Conservation (phyloP, 192 early-diverging fungal species). For the Linnemannia elongata region DNA sequence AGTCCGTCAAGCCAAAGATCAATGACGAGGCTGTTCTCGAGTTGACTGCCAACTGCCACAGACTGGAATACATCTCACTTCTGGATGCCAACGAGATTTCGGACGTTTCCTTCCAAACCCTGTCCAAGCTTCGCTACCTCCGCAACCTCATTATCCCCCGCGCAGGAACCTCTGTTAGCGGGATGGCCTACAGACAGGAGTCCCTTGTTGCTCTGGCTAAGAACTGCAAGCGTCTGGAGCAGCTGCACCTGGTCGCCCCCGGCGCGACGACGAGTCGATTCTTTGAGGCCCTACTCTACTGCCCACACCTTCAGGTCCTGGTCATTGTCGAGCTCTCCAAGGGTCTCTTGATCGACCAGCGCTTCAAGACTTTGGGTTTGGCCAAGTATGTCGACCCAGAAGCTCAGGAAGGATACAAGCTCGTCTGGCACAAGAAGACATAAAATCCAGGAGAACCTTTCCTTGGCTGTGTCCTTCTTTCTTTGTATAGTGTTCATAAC, state of each 20-base stretch:
- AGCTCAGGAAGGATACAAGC: conserved; percentile 40
- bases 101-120: conserved; percentile 48
- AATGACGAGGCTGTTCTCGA: conserved; percentile 50
- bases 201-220: conserved; percentile 44
- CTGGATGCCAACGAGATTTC: conserved; percentile 54
- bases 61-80: conserved; percentile 51
- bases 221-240: conserved; percentile 50
- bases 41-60: conserved; percentile 37
- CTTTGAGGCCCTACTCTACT: conserved; percentile 45
- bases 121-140: conserved; percentile 45
- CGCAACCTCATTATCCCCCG: conserved; percentile 50
- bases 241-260: conserved; percentile 47
- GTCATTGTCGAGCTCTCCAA: conserved; percentile 53
- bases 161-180: conserved; percentile 37
- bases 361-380: conserved; percentile 48
- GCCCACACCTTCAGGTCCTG: conserved; percentile 45
- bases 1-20: conserved; percentile 45
- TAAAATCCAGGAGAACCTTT: neutral
- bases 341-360: conserved; percentile 48
- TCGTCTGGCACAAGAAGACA: conserved; percentile 56
- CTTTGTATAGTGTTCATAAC: neutral
- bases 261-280: conserved; percentile 48
- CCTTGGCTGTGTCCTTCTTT: neutral
- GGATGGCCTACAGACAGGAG: conserved; percentile 50
- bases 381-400: conserved; percentile 55